These are phyloP conservation scores for Geotrichum ghanense DNA, from an alignment of 805 yeast genomes.

Conservation along the genomic window DNA sequence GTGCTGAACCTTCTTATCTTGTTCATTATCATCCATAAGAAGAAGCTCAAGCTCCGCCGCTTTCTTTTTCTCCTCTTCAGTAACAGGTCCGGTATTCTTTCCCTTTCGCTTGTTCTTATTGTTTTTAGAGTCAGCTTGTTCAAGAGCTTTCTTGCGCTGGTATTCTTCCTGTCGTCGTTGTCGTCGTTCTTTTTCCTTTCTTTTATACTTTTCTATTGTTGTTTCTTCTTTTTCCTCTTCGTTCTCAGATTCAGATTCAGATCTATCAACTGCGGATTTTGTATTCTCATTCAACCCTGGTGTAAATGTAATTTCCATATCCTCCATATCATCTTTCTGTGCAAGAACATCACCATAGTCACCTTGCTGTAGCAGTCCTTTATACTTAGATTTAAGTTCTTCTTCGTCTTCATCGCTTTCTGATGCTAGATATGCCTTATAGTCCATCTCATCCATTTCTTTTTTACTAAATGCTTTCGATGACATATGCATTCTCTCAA, in stretches of 20 bases:
- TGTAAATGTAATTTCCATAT: conserved; percentile 91
- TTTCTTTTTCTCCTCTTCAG: conserved; percentile 30
- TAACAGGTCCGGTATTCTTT: conserved; percentile 12
- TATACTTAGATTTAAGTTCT: conserved; percentile 46
- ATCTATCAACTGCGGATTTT: conserved; percentile 7
- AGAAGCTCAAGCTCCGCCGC: conserved; percentile 65
- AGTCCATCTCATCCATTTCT: conserved; percentile 34
- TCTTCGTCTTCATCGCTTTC: conserved; percentile 51
- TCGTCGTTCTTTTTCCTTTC: conserved; percentile 90
- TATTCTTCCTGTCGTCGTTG: conserved; percentile 69
- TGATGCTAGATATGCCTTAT: conserved; percentile 63
- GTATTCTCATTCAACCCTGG: conserved; percentile 62
- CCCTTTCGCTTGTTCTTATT: conserved; percentile 17
- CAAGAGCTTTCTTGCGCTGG: conserved; percentile 48
- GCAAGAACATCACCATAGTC: conserved; percentile 4
- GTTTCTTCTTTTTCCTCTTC: conserved; percentile 46
- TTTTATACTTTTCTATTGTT: conserved; percentile 66
- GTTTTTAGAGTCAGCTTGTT: conserved; percentile 29
- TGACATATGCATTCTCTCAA: conserved; percentile 67
- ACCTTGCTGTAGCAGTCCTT: conserved; percentile 29
- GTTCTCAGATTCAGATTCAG: conserved; percentile 16
- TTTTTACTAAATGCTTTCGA: conserved; percentile 75
- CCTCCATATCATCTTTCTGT: conserved; percentile 37
- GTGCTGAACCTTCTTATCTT: conserved; percentile 39
- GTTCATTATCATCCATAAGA: conserved; percentile 50